Percentiles rank a stretch among this genome's conserved stretches.
Conservation (phyloP, 257 asterid genomes). For the Haberlea rhodopensis region DNA sequence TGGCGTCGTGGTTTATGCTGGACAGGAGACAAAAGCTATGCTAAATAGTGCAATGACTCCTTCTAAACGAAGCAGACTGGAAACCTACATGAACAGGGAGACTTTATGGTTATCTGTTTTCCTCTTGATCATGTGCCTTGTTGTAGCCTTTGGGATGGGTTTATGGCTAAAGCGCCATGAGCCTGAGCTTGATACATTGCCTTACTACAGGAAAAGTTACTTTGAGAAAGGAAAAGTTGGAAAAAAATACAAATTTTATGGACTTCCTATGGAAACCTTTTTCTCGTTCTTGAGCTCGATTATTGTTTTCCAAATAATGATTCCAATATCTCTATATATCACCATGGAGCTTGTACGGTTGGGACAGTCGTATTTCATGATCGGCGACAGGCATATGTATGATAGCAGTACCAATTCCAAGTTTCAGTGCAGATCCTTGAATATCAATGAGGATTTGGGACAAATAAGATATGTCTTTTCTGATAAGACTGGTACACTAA, state of each 20-base stretch:
- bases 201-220: constrained; percentile 78
- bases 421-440: constrained; percentile 98
- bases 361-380: constrained; percentile 99
- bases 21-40: constrained; percentile 98
- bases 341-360: constrained; percentile 98
- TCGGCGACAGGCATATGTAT: constrained; percentile 86
- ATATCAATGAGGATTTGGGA: constrained; percentile 98
- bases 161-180: constrained; percentile 75
- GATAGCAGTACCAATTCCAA: constrained; percentile 67
- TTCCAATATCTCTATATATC: constrained; percentile 94
- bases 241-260: constrained; percentile 66
- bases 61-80: constrained; percentile 92
- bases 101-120: constrained; percentile 89
- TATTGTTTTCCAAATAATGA: constrained; percentile 98
- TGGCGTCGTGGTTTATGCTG: constrained; percentile 98
- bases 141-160: constrained; percentile 84
- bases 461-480: constrained; percentile 89
- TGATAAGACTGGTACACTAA: constrained; percentile 93
- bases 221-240: constrained; percentile 53
- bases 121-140: constrained; percentile 81
- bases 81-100: constrained; percentile 92
- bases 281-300: constrained; percentile 91
- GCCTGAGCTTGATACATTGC: constrained; percentile 72
- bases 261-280: constrained; percentile 91
- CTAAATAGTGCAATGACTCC: constrained; percentile 88